Evolutionary conservation across 306 rosid genomes (phyloP).

Genomic region (Myrica gale): DNA sequence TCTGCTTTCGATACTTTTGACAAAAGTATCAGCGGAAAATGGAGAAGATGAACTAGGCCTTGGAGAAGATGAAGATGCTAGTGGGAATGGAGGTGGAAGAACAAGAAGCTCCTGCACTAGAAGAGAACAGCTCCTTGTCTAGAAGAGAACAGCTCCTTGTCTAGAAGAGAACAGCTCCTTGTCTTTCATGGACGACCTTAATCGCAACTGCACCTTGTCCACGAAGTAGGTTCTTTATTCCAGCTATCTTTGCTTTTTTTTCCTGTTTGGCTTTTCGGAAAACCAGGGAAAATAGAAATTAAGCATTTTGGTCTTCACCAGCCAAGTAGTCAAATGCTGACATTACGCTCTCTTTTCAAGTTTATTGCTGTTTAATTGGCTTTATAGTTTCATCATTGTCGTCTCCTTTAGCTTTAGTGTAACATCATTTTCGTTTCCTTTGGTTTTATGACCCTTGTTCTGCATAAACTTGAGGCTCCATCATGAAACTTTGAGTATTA

Average conservation of each 20-base stretch:
- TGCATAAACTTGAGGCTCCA: not conserved
- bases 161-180: slow-evolving; percentile 40
- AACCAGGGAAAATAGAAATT: not conserved
- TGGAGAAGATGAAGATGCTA: slow-evolving; percentile 74
- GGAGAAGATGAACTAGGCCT: slow-evolving; percentile 79
- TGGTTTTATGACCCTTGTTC: not conserved
- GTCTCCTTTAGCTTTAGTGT: not conserved
- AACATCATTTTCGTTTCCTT: too few relatives aligned
- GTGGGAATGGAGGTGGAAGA: slow-evolving; percentile 82
- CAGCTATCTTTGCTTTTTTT: slow-evolving; percentile 9
- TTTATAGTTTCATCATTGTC: not conserved
- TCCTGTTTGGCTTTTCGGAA: not conserved
- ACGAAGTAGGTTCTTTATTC: slow-evolving; percentile 60
- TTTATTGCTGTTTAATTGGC: not conserved
- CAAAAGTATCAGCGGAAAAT: slow-evolving; percentile 29
- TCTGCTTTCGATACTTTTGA: too few relatives aligned
- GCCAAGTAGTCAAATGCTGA: not conserved
- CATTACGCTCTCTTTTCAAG: not conserved
- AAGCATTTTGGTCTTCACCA: not conserved
- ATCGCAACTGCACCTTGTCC: slow-evolving; percentile 77
- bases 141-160: slow-evolving; percentile 45
- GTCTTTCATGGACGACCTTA: slow-evolving; percentile 78
- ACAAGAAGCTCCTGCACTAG: slow-evolving; percentile 39
- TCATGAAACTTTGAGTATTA: not conserved
- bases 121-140: slow-evolving; percentile 42